A percentile compares a stretch with the other conserved stretches of the same genome.
Conservation (phyloP, 495 filamentous ascomycete species). For the Cercophora newfieldiana region DNA sequence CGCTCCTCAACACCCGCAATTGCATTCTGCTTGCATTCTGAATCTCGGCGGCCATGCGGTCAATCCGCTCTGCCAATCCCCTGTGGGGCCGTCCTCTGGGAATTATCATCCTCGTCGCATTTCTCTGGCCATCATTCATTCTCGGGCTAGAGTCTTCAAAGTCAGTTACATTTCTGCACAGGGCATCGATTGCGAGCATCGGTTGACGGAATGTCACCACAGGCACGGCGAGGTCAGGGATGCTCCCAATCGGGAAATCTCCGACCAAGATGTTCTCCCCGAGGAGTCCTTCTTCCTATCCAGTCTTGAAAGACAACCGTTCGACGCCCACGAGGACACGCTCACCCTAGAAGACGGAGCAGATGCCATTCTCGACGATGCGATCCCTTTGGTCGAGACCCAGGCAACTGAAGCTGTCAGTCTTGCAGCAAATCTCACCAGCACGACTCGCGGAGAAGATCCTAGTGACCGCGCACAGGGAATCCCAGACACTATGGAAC, state of each 20-base stretch:
- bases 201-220: background rate
- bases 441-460: too few species aligned
- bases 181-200: too few species aligned
- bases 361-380: background rate
- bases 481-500: too few species aligned
- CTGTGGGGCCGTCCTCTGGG: background rate
- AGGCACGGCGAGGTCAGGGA: background rate
- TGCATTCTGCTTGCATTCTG: background rate
- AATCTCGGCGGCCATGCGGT: background rate
- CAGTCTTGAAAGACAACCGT: background rate
- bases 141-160: background rate
- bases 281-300: background rate
- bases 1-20: background rate
- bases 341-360: background rate
- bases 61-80: background rate
- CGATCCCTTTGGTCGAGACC: too few species aligned
- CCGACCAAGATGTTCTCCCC: background rate
- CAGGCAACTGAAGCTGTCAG: too few species aligned
- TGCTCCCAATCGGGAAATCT: too few species aligned
- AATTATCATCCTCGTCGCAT: background rate
- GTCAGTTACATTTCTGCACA: background rate
- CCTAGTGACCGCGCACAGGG: too few species aligned
- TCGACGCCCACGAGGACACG: background rate
- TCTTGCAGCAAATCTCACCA: too few species aligned
- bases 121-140: background rate